Conservation (phyloP, 139 green algal species). For the Picochlorum sp. region DNA sequence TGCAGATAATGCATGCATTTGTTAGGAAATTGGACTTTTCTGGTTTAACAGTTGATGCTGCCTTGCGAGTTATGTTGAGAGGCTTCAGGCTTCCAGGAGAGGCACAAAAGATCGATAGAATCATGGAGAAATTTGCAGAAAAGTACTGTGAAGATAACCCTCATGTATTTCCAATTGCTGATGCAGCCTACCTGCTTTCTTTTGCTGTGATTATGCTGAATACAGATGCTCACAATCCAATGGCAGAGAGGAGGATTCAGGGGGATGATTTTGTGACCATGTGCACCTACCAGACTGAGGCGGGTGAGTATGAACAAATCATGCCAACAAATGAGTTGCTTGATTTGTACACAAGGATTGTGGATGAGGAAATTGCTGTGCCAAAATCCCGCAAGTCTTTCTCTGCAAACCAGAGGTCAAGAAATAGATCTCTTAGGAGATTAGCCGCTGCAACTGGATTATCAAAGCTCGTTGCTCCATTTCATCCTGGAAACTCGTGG, state of each 20-base stretch:
- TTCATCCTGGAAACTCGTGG: conserved; percentile 32
- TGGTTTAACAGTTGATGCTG: conserved; percentile 54
- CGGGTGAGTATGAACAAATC: conserved; percentile 45
- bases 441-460: conserved; percentile 62
- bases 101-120: conserved; percentile 98
- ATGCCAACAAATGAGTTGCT: conserved; percentile 56
- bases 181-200: conserved; percentile 77
- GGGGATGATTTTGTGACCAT: conserved; percentile 76
- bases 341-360: conserved; percentile 2
- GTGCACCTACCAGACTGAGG: conserved; percentile 31
- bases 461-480: conserved; percentile 37
- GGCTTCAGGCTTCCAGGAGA: conserved; percentile 83
- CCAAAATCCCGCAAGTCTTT: background rate
- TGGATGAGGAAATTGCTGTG: conserved; percentile 10
- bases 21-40: conserved; percentile 47
- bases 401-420: background rate
- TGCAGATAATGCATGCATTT: conserved; percentile 70
- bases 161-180: conserved; percentile 55
- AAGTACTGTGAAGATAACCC: conserved; percentile 68
- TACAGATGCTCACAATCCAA: conserved; percentile 90
- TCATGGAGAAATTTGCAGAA: conserved; percentile 99
- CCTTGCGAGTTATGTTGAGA: conserved; percentile 58
- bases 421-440: conserved; percentile 5
- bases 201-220: conserved; percentile 96
- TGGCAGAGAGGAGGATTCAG: conserved; percentile 69